Evolutionary conservation across 2,329 filamentous ascomycete species (phyloP).

Genomic region (Trichoderma arundinaceum): DNA sequence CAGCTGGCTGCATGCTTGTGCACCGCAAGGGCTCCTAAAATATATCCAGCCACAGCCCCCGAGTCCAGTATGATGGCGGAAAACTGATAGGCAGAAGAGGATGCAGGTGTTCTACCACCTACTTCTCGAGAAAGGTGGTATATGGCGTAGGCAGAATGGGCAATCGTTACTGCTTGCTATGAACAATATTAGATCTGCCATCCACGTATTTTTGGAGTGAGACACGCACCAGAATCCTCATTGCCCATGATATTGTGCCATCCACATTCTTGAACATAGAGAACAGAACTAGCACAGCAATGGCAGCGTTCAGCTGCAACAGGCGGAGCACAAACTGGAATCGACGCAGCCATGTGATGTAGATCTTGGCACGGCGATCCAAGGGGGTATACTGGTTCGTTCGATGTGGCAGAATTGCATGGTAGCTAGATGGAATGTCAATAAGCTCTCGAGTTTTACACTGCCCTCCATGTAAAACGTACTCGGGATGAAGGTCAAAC

Average conservation of each 20-base stretch:
- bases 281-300: slow-evolving; percentile 74
- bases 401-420: slow-evolving; percentile 67
- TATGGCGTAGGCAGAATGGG: slow-evolving; percentile 77
- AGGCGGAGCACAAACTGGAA: slow-evolving; percentile 72
- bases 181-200: slow-evolving; percentile 26
- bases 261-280: slow-evolving; percentile 75
- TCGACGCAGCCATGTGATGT: slow-evolving; percentile 71
- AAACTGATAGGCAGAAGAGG: slow-evolving; percentile 85
- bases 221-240: slow-evolving; percentile 70
- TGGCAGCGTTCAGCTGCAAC: slow-evolving; percentile 69
- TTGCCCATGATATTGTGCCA: slow-evolving; percentile 71
- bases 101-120: slow-evolving; percentile 73
- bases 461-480: slow-evolving; percentile 45
- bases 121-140: slow-evolving; percentile 78
- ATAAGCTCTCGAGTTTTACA: slow-evolving; percentile 6
- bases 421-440: slow-evolving; percentile 52
- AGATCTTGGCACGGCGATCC: slow-evolving; percentile 70
- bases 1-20: slow-evolving; percentile 59
- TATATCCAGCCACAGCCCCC: slow-evolving; percentile 59
- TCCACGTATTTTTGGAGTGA: background rate
- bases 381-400: slow-evolving; percentile 68
- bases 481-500: slow-evolving; percentile 89
- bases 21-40: slow-evolving; percentile 57
- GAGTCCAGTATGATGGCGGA: slow-evolving; percentile 79
- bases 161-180: slow-evolving; percentile 75